A percentile compares a stretch with the other conserved stretches of the same genome.
These are phyloP conservation scores for Leptographium procerum DNA, from an alignment of 2,329 filamentous ascomycete genomes.

Conservation along the genomic window DNA sequence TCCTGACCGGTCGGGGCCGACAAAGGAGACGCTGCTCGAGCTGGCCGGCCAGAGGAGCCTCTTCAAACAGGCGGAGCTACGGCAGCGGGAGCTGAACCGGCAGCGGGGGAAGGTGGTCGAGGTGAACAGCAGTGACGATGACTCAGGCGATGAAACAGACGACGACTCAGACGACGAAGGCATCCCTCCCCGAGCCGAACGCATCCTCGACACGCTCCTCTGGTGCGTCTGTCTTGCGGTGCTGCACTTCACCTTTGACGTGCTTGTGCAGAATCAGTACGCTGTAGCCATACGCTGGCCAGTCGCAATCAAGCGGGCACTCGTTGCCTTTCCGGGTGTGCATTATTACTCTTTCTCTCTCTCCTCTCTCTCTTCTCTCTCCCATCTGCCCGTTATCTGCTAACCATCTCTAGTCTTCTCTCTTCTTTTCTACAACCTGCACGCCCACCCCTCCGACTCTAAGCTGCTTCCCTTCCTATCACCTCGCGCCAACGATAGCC, in stretches of 20 bases:
- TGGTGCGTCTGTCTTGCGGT: constrained; percentile 54
- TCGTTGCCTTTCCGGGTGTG: constrained; percentile 31
- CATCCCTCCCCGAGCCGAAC: constrained; percentile 35
- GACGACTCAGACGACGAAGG: constrained; percentile 13
- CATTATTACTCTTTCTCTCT: constrained; percentile 25
- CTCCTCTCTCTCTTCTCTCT: background rate
- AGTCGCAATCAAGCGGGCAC: constrained; percentile 39
- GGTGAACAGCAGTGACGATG: constrained; percentile 15
- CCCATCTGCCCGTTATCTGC: no score
- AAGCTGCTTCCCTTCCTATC: constrained; percentile 39
- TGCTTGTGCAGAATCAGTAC: constrained; percentile 70
- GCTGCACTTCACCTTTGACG: constrained; percentile 68
- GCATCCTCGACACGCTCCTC: constrained; percentile 42
- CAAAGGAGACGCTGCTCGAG: constrained; percentile 59
- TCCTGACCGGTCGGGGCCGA: constrained; percentile 54
- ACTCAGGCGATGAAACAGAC: constrained; percentile 20
- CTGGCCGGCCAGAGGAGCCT: constrained; percentile 55
- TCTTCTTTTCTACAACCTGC: constrained; percentile 44
- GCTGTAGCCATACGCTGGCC: constrained; percentile 53
- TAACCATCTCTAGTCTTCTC: constrained; percentile 35
- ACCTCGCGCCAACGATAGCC: constrained; percentile 28
- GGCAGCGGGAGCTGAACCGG: constrained; percentile 23
- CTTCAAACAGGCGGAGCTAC: constrained; percentile 35
- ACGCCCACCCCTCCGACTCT: constrained; percentile 39
- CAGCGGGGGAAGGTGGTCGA: constrained; percentile 13